Evolutionary conservation across 805 yeast genomes (phyloP).

Genomic region (Lipomyces kockii): DNA sequence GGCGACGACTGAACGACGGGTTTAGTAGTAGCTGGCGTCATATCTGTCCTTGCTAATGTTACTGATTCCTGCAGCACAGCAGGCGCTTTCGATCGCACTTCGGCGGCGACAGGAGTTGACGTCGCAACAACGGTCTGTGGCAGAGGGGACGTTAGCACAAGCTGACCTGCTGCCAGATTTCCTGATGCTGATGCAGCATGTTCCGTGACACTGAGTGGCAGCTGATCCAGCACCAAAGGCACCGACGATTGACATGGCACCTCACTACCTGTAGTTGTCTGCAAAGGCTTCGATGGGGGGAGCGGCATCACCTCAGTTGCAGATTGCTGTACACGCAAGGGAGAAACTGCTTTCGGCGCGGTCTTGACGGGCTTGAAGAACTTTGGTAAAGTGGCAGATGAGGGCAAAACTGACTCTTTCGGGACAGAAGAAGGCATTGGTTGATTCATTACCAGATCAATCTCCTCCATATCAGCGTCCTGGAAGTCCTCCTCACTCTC

Average conservation of each 20-base stretch:
- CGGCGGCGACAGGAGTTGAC: not conserved
- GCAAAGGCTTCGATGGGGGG: not conserved
- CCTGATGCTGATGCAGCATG: not conserved
- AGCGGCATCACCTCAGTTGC: not conserved
- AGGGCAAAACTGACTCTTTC: not conserved
- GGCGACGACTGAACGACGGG: not conserved
- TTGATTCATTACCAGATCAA: not conserved
- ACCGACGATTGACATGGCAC: not conserved
- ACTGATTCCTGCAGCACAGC: not conserved
- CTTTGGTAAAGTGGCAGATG: not conserved
- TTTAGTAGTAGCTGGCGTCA: not conserved
- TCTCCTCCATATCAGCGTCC: conserved; percentile 4
- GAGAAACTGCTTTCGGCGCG: not conserved
- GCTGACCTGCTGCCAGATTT: not conserved
- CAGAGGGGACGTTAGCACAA: not conserved
- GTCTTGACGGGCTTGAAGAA: not conserved
- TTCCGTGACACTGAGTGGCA: too few relatives aligned
- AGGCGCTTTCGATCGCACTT: not conserved
- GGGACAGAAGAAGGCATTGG: not conserved
- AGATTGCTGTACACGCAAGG: not conserved
- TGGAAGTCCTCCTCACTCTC: not conserved
- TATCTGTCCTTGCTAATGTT: not conserved
- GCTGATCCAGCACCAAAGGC: too few relatives aligned
- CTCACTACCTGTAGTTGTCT: not conserved
- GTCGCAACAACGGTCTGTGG: not conserved